Evolutionary conservation across 768 basidiomycete genomes (phyloP), one percentile per base, ranked within the genome.

Genomic region (Roridomyces roridus): DNA sequence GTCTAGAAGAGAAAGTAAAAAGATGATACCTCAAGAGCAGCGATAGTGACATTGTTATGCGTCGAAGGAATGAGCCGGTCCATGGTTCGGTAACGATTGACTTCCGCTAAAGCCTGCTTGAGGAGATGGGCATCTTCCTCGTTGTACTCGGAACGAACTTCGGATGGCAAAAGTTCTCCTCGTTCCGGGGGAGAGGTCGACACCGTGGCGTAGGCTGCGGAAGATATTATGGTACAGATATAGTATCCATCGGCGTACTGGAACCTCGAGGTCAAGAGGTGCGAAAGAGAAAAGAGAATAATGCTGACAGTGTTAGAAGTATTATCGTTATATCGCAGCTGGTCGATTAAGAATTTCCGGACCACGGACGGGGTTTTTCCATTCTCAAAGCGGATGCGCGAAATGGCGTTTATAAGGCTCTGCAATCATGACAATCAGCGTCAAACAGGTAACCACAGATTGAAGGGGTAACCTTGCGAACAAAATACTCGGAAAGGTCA

Each of bases 281-380:
- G 26, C 21, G n/a, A n/a, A n/a, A n/a, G n/a, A 47, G 34, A 40
- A 23, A 26, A 7, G 37, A 28, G 43, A 50, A 65, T 20, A 45
- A 31, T 21, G 73, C 92, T 67, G 62, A 96, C 95, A 37, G 84
- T 80, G 69, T 96, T 97, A 18, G 86, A 83, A 4, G 94, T 93
- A 70, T 98, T 98, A 71, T 98, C 96, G 68, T 98, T 98, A 70
- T 93, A 94, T 11, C 89, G 85, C n/a, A 98, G 78, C 60, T 96
- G 89, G 68, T 97, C 95, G 59, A 96, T 88, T 26, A 98, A 78
- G 67, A 97, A 92, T 57, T 87, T 88, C 42, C 93, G 85, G 14
- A 96, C 90, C 49, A 95, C 86, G 0, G 88, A 83, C 12, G 92
- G 92, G 0, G 93, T 88, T 70, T 92, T 94, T 29, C 93, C 91